phyloP scores from a whole-genome alignment of 352 stramenopile species.

The Phytopythium boreale region DNA sequence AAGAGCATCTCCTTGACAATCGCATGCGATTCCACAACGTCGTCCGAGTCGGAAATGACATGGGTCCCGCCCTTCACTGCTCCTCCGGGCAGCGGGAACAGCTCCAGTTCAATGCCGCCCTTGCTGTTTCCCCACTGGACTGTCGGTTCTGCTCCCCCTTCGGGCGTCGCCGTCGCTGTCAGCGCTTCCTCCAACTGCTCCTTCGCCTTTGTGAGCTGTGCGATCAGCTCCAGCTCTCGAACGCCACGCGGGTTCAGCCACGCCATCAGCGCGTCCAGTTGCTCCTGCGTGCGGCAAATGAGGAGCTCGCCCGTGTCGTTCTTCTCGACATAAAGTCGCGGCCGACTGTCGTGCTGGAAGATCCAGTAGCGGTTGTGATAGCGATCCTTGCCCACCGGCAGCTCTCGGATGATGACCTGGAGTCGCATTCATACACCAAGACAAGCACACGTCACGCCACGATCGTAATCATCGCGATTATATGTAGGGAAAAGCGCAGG shows the following conservation, averaged over 20 bases:
- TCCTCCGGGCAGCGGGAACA: constrained; percentile 68
- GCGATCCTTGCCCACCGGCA: constrained; percentile 65
- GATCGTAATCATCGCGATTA: neutral
- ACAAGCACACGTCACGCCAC: neutral
- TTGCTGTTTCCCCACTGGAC: constrained; percentile 21
- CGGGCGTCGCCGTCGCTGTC: constrained; percentile 11
- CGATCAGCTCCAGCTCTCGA: constrained; percentile 57
- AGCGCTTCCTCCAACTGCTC: constrained; percentile 29
- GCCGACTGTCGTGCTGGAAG: constrained; percentile 65
- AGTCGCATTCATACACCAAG: neutral
- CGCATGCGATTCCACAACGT: constrained; percentile 34
- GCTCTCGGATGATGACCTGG: constrained; percentile 62
- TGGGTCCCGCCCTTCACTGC: constrained; percentile 41
- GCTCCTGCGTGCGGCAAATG: constrained; percentile 31
- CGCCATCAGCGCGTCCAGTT: constrained; percentile 44
- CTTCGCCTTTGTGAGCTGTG: constrained; percentile 51
- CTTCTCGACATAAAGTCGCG: constrained; percentile 65
- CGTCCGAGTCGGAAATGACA: constrained; percentile 39
- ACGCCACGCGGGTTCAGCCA: constrained; percentile 81
- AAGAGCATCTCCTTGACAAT: constrained; percentile 64
- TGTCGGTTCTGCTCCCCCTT: constrained; percentile 14
- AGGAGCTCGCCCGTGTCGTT: constrained; percentile 62
- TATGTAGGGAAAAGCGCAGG: neutral
- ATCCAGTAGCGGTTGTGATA: constrained; percentile 81
- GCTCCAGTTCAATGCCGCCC: constrained; percentile 41